Evolutionary conservation across 805 yeast genomes (phyloP), one percentile per base, ranked within the genome.

Genomic region (Hanseniaspora occidentalis): DNA sequence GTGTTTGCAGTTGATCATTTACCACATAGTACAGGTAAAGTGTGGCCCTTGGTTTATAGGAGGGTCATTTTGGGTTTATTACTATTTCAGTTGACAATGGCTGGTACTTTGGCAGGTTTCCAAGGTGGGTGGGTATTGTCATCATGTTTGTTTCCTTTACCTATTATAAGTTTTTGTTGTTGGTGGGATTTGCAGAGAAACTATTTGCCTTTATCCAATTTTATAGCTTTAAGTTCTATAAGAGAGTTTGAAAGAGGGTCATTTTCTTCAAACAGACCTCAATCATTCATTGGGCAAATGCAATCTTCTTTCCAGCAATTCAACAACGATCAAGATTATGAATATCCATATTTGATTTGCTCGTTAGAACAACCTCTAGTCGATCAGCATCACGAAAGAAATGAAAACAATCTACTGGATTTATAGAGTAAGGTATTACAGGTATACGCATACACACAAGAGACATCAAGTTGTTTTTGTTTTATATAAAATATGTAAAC

Each of bases 11-110:
- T 92, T 65, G 86, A 85, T 24, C 97, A 92, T 58, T 88, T 94
- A 8, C 96, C 94, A 29, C 97, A 92, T 61, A 86, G 96, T 0
- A 92, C 96, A 0, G 98, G 97, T 1, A 83, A 82, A 54, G 94
- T 89, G 1, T 89, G 96, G 97, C 95, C 96, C 0, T 65, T 86
- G 37, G 78, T 89, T 2, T 81, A 83, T 53, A 69, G 95, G 50
- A 69, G 98, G 48, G 75, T 88, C 1, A 75, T 83, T 41, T 55
- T 85, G 43, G 97, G 97, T 0, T 61, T 89, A 20, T 60, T 83
- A 25, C 66, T 89, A 13, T 86, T 89, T 58, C 98, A 92, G 54
- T 61, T 89, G 44, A 85, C 95, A 10, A 86, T 88, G 84, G 85
- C 89, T 0, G 97, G 97, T 2, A 77, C 94, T 0, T 66, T 89